Percentiles rank a stretch among this genome's conserved stretches.
Conservation (phyloP, 1,284 basidiomycete genomes). For the Ceratobasidium sp. region DNA sequence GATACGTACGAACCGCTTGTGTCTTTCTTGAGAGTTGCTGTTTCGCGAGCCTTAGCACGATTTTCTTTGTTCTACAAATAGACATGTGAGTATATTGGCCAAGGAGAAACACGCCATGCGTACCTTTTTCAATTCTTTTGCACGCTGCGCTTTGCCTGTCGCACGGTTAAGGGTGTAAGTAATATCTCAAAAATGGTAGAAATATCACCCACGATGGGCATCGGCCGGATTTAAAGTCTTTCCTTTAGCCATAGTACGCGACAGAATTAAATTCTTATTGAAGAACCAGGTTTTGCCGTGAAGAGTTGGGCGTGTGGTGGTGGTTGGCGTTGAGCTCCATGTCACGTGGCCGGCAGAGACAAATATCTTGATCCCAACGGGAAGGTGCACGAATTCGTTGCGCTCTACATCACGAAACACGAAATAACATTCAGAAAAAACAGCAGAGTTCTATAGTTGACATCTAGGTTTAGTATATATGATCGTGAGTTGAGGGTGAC, state of each 20-base stretch:
- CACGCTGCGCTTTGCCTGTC: conserved; percentile 85
- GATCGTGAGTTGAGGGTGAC: too few species aligned
- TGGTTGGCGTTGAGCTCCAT: too few species aligned
- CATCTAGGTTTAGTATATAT: too few species aligned
- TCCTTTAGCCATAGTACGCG: conserved; percentile 77
- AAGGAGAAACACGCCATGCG: conserved; percentile 49
- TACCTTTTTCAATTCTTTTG: conserved; percentile 93
- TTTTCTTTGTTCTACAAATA: conserved; percentile 83
- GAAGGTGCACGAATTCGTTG: too few species aligned
- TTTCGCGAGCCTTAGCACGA: conserved; percentile 82
- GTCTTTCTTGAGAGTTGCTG: conserved; percentile 88
- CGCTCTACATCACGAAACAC: too few species aligned
- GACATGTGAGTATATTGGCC: conserved; percentile 49
- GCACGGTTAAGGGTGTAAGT: conserved; percentile 43
- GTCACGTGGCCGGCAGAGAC: too few species aligned
- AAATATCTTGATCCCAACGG: too few species aligned
- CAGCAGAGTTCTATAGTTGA: too few species aligned
- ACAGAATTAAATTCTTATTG: too few species aligned
- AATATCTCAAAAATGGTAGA: conserved; percentile 14
- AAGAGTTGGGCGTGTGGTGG: too few species aligned
- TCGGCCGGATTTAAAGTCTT: conserved; percentile 89
- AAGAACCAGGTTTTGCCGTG: too few species aligned
- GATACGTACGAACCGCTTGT: conserved; percentile 70
- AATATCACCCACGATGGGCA: conserved; percentile 72
- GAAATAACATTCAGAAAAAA: too few species aligned